Conservation (phyloP, 148 eudicot genomes). For the Arbutus unedo region DNA sequence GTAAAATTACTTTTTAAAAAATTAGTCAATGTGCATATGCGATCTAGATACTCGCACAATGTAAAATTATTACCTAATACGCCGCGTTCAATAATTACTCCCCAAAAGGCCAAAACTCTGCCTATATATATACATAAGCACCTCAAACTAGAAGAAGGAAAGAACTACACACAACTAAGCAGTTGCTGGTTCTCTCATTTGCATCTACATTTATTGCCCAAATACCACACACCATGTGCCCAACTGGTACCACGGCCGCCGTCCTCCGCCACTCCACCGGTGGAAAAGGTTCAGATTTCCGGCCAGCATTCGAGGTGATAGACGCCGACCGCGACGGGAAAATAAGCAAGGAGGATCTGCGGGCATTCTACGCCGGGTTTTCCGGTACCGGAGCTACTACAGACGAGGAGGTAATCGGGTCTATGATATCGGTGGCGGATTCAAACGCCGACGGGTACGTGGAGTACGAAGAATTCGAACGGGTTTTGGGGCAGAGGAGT, state of each 20-base stretch:
- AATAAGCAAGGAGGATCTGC: conserved; percentile 69
- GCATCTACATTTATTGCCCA: neutral
- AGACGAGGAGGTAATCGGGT: conserved; percentile 50
- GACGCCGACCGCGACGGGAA: conserved; percentile 76
- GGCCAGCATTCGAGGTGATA: conserved; percentile 62
- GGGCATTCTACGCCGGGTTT: conserved; percentile 39
- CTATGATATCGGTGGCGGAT: conserved; percentile 79
- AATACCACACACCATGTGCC: conserved; percentile 33
- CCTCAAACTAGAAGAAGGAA: neutral
- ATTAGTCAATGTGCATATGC: no score
- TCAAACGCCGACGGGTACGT: conserved; percentile 62
- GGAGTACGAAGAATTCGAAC: conserved; percentile 64
- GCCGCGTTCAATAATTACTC: neutral
- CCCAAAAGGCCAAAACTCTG: neutral
- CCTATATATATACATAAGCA: neutral
- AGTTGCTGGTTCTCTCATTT: neutral
- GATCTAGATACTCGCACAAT: no score
- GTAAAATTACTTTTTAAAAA: no score
- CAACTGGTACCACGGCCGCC: conserved; percentile 39
- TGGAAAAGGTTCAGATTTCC: conserved; percentile 27
- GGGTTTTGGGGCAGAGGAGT: conserved; percentile 20
- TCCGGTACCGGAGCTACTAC: neutral
- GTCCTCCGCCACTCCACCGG: neutral
- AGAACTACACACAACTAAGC: no score
- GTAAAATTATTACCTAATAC: no score